Evolutionary conservation across 805 yeast species (phyloP), one percentile per base, ranked within the genome.

Genomic region (Barnettozyma populi): DNA sequence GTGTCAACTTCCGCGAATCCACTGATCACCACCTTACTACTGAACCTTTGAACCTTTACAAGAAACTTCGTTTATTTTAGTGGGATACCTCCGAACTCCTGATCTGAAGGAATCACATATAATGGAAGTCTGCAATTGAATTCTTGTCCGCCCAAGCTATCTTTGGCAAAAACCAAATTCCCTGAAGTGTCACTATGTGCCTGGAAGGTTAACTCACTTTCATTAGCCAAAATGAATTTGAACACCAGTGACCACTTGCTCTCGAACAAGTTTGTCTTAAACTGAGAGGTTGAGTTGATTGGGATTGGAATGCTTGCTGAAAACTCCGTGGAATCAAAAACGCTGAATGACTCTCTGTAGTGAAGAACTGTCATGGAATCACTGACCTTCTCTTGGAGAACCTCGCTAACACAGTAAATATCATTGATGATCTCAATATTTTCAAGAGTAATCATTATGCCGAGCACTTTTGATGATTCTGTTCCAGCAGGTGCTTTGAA

Each of bases 71-170:
- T 38, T n/a, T 44, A 36, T 18, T 19, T 14, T 36, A 53, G 39
- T 40, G 65, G 64, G 62, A 76, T 67, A 7, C 81, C 82, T 35
- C 78, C 78, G 51, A 74, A 70, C 51, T 71, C 74, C 37, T 68
- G 66, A 34, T 72, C 66, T 5, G 76, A 62, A 1, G 81, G 79
- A 16, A 75, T 52, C 1, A 78, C 66, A 21, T 64, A 59, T 1
- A 78, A 35, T 2, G 82, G 81, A 6, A 78, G 57, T 36, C 72
- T 63, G 45, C 76, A 73, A 9, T 63, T 59, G 49, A 78, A 71
- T 24, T 66, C 72, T 20, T 57, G 61, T 7, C 76, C 76, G 20
- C 62, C 66, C 11, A 72, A 24, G 20, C 52, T 53, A 27, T 68
- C 69, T 34, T 55, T 64, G 0, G 72, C 70, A 34, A 61, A 60